phyloP scores from a whole-genome alignment of 2,329 filamentous ascomycete genomes.

The Pseudopyricularia cyperi region DNA sequence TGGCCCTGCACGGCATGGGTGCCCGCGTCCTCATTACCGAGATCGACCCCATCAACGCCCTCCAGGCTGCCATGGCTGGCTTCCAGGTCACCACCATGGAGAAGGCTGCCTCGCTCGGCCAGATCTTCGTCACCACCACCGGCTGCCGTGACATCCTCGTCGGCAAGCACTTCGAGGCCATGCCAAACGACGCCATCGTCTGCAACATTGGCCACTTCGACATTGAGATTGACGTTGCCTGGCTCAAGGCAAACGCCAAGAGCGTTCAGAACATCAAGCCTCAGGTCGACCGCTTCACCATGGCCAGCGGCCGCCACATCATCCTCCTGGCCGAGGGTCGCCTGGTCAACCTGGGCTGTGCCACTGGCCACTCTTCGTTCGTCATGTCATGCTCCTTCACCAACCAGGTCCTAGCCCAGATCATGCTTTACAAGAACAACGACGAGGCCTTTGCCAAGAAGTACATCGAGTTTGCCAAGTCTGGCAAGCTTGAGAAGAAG shows the following conservation, averaged over 20 bases:
- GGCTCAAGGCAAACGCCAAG: constrained; percentile 94
- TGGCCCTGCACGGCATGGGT: constrained; percentile 94
- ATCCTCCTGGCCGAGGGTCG: constrained; percentile 97
- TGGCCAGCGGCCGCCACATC: constrained; percentile 90
- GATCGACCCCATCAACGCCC: constrained; percentile 98
- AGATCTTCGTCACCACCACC: constrained; percentile 99
- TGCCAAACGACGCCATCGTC: constrained; percentile 96
- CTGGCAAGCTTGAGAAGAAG: constrained; percentile 76
- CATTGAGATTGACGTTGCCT: constrained; percentile 98
- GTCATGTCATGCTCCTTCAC: constrained; percentile 99
- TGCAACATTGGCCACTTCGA: constrained; percentile 99
- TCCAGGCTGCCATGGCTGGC: constrained; percentile 94
- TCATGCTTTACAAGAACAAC: constrained; percentile 89
- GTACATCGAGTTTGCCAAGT: constrained; percentile 92
- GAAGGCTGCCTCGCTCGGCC: constrained; percentile 74
- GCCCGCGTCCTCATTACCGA: constrained; percentile 93
- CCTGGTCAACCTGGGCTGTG: constrained; percentile 98
- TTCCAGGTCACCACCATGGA: constrained; percentile 97
- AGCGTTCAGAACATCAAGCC: constrained; percentile 98
- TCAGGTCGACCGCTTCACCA: constrained; percentile 95
- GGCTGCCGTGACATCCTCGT: constrained; percentile 97
- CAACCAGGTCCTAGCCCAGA: constrained; percentile 99
- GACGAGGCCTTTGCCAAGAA: constrained; percentile 82
- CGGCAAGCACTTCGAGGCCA: constrained; percentile 82
- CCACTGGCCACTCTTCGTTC: constrained; percentile 97